Base-by-base conservation (phyloP, 441 rosid genomes). In the Euphorbia schlechtendalii region DNA sequence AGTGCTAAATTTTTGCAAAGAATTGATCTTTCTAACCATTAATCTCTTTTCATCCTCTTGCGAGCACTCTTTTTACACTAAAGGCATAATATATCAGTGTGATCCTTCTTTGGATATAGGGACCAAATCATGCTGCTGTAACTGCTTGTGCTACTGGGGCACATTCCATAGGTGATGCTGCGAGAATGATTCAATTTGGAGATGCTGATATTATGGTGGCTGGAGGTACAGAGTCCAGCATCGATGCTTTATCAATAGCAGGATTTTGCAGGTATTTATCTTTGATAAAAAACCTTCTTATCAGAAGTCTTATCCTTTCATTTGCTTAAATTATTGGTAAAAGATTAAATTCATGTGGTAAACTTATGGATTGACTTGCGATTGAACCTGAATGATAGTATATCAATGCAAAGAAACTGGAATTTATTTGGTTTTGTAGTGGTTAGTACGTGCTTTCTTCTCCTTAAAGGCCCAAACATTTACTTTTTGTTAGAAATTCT, bases 61-160 rank as follows among this genome's bases (percentile, higher is more conserved):
- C 51, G 56, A 41, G 30, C 13, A 56, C 56, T 32, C 34, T 32
- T 32, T 3, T 32, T 32, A 2, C 18, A 24, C 41, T 54, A 75
- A 27, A 13, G 58, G 36, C 66, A 41, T 61, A 24, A 51, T 58
- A 52, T 62, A 56, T 67, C 69, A 59, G 63, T 20, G 43, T 72
- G 48, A 57, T 52, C 55, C 62, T 61, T 56, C 72, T 68, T 78
- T 76, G 75, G 70, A 64, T 80, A 70, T 78, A 93, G 97, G 97
- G 98, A 54, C 97, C 98, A 77, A 93, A 93, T 77, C 97, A 90
- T 85, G 92, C 97, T 73, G 96, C 96, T 58, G 97, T 93, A 76
- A 90, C 98, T 72, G 98, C 97, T 66, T 93, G 98, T 75, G 97
- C 98, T 57, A 93, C 97, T 59, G 98, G 96, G 64, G 89, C 97